These are phyloP conservation scores for Quillaja saponaria DNA, from an alignment of 306 rosid species.

Conservation along the genomic window DNA sequence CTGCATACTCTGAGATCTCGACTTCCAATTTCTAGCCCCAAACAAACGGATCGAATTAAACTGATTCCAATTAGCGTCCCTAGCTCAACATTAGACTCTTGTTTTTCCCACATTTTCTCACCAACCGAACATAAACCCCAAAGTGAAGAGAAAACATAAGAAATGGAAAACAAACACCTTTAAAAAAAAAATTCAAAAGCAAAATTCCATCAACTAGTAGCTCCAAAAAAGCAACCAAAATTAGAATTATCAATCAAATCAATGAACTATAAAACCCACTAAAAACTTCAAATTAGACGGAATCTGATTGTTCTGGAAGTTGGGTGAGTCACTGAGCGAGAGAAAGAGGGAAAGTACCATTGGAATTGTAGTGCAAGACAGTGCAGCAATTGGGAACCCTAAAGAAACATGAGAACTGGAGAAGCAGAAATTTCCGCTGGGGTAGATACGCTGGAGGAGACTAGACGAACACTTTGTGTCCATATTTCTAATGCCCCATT, in stretches of 20 bases:
- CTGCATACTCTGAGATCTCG: slow-evolving; percentile 24
- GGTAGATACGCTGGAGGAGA: slow-evolving; percentile 42
- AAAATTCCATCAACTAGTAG: slow-evolving; percentile 22
- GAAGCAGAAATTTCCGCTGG: slow-evolving; percentile 46
- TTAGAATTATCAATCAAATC: slow-evolving; percentile 28
- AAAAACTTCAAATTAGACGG: slow-evolving; percentile 31
- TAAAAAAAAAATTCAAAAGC: slow-evolving; percentile 32
- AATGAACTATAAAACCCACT: slow-evolving; percentile 8
- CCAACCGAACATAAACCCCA: slow-evolving; percentile 30
- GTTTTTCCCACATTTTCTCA: slow-evolving; percentile 28
- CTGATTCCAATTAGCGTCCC: slow-evolving; percentile 20
- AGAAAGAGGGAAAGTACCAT: slow-evolving; percentile 17
- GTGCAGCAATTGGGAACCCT: slow-evolving; percentile 27
- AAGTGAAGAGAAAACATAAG: slow-evolving; percentile 13
- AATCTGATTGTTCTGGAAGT: slow-evolving; percentile 27
- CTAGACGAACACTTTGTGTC: slow-evolving; percentile 49
- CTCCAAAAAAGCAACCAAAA: slow-evolving; percentile 18
- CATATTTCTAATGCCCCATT: slow-evolving; percentile 52
- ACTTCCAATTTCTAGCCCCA: slow-evolving; percentile 33
- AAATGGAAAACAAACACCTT: slow-evolving; percentile 23
- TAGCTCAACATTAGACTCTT: slow-evolving; percentile 19
- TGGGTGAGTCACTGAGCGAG: slow-evolving; percentile 25
- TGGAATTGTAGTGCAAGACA: slow-evolving; percentile 24
- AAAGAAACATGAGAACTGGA: slow-evolving; percentile 26
- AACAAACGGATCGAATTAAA: slow-evolving; percentile 29